Evolutionary conservation across 805 yeast genomes (phyloP), one percentile per base, ranked within the genome.

Genomic region (Wickerhamiella allomyrinae): DNA sequence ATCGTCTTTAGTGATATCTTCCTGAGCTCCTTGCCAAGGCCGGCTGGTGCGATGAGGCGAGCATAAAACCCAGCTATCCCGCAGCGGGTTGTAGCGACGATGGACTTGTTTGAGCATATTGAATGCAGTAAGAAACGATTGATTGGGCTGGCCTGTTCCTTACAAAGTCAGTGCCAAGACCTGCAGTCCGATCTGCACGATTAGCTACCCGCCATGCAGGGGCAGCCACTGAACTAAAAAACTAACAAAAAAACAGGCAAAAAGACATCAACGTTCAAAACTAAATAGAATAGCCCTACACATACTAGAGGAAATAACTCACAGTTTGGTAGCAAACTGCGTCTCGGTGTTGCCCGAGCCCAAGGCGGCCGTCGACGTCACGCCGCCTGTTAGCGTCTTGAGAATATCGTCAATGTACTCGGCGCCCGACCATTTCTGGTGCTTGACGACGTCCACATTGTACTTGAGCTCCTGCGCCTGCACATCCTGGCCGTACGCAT

Each of bases 391-490:
- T 20, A 86, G 91, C 65, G 85, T 70, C 64, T 79, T 86, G 62
- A 89, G 76, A 57, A 89, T 69, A 46, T 84, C 79, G 64, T 89
- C 97, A 58, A 89, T 80, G 69, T 85, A 87, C 66, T 84, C 94
- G 23, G 97, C 97, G 60, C 97, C 97, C 34, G 95, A 85, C 97
- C 97, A 89, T 65, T 87, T 85, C 66, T 89, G 97, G 65, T 89
- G 97, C 71, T 86, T 89, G 49, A 89, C 93, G 46, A 89, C 94
- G 64, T 89, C 97, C 51, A 87, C 95, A 50, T 84, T 87, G 46
- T 69, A 70, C 55, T 79, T 84, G 61, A 87, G 82, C 70, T 89
- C 97, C 46, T 77, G 80, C 48, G 77, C 74, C 68, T 89, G 97
- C 47, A 89, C 79, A 50, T 69, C 69, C 60, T 77, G 79, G 44